These are phyloP conservation scores for Phytopythium oedochilum DNA, from an alignment of 352 stramenopile genomes.

Conservation along the genomic window DNA sequence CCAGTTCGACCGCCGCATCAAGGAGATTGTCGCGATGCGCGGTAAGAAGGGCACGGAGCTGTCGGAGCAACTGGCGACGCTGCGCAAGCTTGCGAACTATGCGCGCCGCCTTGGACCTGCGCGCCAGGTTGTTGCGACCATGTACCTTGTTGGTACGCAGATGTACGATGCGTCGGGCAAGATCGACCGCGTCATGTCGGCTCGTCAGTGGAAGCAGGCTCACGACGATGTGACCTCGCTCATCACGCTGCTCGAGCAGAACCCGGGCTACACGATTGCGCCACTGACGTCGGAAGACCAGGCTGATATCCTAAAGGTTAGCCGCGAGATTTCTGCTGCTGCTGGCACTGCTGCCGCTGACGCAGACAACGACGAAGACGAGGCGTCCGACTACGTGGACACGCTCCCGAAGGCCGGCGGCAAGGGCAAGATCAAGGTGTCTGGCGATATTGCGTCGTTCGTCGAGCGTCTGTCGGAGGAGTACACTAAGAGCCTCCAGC, in stretches of 20 bases:
- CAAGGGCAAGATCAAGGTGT: conserved; percentile 85
- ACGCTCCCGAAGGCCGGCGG: conserved; percentile 60
- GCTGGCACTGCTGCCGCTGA: not conserved
- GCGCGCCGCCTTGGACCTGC: conserved; percentile 67
- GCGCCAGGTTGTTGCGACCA: conserved; percentile 68
- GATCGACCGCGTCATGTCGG: conserved; percentile 85
- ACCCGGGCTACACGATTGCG: conserved; percentile 71
- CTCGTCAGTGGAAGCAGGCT: conserved; percentile 69
- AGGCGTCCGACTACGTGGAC: conserved; percentile 82
- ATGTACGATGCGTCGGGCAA: conserved; percentile 82
- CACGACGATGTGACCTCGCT: conserved; percentile 61
- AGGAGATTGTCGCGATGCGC: conserved; percentile 79
- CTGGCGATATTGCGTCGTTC: conserved; percentile 84
- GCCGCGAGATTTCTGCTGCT: conserved; percentile 32
- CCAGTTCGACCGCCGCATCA: conserved; percentile 82
- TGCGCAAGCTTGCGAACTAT: conserved; percentile 83
- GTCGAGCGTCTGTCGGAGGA: conserved; percentile 95
- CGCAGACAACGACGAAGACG: conserved; percentile 81
- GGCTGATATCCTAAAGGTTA: conserved; percentile 74
- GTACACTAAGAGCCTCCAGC: conserved; percentile 98
- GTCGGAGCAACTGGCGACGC: conserved; percentile 52
- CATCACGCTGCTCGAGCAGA: conserved; percentile 76
- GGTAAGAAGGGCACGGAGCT: conserved; percentile 83
- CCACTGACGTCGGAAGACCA: conserved; percentile 79
- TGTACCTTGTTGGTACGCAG: conserved; percentile 79